Base-by-base conservation (phyloP, 257 asterid genomes). In the Nicotiana otophora region DNA sequence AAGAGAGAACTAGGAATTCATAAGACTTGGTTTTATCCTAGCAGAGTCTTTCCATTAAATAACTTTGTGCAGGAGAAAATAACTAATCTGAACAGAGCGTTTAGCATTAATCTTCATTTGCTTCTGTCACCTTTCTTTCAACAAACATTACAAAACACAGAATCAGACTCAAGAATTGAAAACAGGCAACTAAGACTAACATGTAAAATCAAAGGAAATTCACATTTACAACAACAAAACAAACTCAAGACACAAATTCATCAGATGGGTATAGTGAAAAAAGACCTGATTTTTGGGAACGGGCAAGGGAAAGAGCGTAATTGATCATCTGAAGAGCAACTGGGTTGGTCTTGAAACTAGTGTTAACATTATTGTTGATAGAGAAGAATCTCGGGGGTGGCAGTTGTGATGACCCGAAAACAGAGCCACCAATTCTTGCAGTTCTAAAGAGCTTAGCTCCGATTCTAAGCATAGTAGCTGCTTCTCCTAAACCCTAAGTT, bases 271-370 rank as follows among this genome's bases (percentile, higher is more conserved):
- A n/a, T 69, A 4, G 28, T 69, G 19, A 82, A 16, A 54, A 34
- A 81, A 42, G 26, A 94, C 98, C 98, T 89, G 98, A 91, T 80
- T 87, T 92, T 7, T 89, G 87, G 20, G 89, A 86, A 51, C 98
- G 98, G 57, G 98, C 97, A 80, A 94, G 88, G 19, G 94, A 87
- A 66, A 87, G 82, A 19, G 97, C 98, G 80, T 94, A 94, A 51
- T 89, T 92, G 16, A 94, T 96, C 98, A 96, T 94, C 83, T 94
- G 92, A 20, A 87, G 63, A 58, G 97, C 87, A 77, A 94, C 92
- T 34, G 98, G 92, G 81, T 90, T 94, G 54, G 87, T 83, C 2
- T 86, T 66, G 79, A 84, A 86, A 85, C 83, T 28, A 23, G 42
- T 76, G 10, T 39, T 62, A 11, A 79, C 28, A 87, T 78, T 26